Evolutionary conservation across 768 basidiomycete genomes (phyloP).

Genomic region (Agrocybe praecox): DNA sequence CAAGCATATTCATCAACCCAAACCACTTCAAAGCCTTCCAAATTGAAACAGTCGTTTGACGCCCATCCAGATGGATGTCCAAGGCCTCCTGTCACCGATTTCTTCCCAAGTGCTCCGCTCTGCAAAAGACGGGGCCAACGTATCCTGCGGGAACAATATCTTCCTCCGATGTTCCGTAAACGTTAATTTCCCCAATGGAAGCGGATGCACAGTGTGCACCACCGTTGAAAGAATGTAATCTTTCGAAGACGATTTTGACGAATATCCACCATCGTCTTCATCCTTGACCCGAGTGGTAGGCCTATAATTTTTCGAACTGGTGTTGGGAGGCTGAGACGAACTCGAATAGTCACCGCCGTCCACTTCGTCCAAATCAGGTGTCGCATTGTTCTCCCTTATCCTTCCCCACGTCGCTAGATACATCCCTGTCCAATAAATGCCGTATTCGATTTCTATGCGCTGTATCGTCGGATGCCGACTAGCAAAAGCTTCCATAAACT

Average conservation of each 20-base stretch:
- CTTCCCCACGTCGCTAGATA: conserved; percentile 29
- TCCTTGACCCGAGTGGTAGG: not conserved
- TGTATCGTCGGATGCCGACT: conserved; percentile 17
- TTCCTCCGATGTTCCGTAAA: conserved; percentile 32
- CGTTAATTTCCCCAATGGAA: conserved; percentile 25
- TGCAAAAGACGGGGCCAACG: not conserved
- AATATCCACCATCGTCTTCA: conserved; percentile 11
- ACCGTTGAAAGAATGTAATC: conserved; percentile 23
- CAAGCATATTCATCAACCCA: not conserved
- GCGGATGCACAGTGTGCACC: conserved; percentile 21
- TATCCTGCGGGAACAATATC: conserved; percentile 23
- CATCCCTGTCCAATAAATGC: conserved; percentile 33
- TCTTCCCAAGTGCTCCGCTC: not conserved
- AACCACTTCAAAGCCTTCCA: not conserved
- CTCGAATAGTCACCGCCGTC: no score
- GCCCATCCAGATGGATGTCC: conserved; percentile 1
- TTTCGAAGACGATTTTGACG: conserved; percentile 20
- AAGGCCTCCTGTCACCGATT: conserved; percentile 2
- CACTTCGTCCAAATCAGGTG: no score
- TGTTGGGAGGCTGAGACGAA: no score
- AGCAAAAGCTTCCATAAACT: conserved; percentile 24
- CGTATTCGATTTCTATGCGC: conserved; percentile 27
- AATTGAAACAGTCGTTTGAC: not conserved
- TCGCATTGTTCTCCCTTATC: conserved; percentile 12
- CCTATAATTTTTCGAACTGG: not conserved